Evolutionary conservation across 805 yeast genomes (phyloP).

Genomic region (Kregervanrija fluxuum): DNA sequence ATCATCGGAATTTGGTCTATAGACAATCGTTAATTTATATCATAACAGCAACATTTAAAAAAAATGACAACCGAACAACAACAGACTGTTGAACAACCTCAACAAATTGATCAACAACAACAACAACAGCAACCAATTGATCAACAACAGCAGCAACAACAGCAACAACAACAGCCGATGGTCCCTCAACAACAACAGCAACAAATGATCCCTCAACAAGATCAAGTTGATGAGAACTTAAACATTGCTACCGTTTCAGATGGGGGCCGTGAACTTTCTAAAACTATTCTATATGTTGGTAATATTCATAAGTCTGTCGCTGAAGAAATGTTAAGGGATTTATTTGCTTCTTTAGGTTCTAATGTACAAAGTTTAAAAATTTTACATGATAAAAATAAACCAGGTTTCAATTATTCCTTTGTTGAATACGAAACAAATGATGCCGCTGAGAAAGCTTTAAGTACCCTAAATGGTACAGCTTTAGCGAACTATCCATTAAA

Average conservation of each 20-base stretch:
- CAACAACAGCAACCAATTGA: constrained; percentile 1
- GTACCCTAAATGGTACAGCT: constrained; percentile 47
- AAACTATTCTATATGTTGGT: constrained; percentile 71
- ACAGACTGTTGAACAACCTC: background rate
- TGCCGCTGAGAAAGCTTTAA: constrained; percentile 57
- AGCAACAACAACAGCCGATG: background rate
- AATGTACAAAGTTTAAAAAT: constrained; percentile 60
- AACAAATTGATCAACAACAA: background rate
- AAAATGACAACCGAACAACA: constrained; percentile 8
- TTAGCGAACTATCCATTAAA: constrained; percentile 50
- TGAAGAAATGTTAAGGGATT: constrained; percentile 54
- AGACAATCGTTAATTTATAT: background rate
- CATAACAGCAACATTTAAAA: background rate
- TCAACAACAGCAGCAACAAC: background rate
- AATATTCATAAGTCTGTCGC: constrained; percentile 57
- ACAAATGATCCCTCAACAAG: background rate
- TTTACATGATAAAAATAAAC: constrained; percentile 65
- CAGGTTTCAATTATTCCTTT: constrained; percentile 76
- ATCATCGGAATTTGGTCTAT: background rate
- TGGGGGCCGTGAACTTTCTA: constrained; percentile 78
- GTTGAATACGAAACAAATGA: constrained; percentile 58
- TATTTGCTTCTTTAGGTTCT: constrained; percentile 50
- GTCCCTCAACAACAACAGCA: background rate
- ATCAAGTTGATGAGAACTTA: constrained; percentile 1
- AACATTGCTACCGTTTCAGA: constrained; percentile 62